Evolutionary conservation across 1,139 yeast genomes (phyloP).

Genomic region (Tardiomyces digboiensis): DNA sequence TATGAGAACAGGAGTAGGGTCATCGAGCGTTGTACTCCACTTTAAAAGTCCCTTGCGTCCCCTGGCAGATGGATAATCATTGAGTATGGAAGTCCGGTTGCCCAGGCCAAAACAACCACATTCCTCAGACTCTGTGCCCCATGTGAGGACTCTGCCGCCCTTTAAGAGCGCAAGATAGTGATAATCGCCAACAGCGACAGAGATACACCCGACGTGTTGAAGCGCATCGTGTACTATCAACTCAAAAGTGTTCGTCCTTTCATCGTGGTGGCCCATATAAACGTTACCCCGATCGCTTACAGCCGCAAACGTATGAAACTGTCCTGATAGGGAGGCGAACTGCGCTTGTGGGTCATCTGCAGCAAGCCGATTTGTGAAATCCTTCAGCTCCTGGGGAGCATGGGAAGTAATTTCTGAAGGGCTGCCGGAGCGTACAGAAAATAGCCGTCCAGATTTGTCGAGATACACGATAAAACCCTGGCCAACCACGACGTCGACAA

Average conservation of each 20-base stretch:
- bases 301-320: conserved; percentile 36
- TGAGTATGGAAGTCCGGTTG: conserved; percentile 23
- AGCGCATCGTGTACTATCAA: conserved; percentile 30
- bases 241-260: conserved; percentile 1
- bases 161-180: conserved; percentile 56
- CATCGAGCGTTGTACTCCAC: conserved; percentile 29
- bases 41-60: neutral
- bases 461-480: conserved; percentile 43
- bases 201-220: conserved; percentile 43
- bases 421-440: conserved; percentile 27
- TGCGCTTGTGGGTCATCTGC: neutral
- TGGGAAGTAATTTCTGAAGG: neutral
- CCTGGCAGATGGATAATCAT: conserved; percentile 8
- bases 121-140: conserved; percentile 57
- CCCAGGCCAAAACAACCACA: conserved; percentile 76
- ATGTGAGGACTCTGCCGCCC: conserved; percentile 50
- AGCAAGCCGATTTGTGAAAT: neutral
- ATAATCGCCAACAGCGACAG: conserved; percentile 65
- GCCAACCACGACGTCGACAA: conserved; percentile 51
- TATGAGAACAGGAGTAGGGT: conserved; percentile 35
- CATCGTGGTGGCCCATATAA: conserved; percentile 31
- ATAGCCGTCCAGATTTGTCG: conserved; percentile 37
- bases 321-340: conserved; percentile 2
- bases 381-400: neutral
- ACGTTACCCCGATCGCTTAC: conserved; percentile 45